Conservation (phyloP, 2,329 filamentous ascomycete species). For the Emergomyces pasteurianus region DNA sequence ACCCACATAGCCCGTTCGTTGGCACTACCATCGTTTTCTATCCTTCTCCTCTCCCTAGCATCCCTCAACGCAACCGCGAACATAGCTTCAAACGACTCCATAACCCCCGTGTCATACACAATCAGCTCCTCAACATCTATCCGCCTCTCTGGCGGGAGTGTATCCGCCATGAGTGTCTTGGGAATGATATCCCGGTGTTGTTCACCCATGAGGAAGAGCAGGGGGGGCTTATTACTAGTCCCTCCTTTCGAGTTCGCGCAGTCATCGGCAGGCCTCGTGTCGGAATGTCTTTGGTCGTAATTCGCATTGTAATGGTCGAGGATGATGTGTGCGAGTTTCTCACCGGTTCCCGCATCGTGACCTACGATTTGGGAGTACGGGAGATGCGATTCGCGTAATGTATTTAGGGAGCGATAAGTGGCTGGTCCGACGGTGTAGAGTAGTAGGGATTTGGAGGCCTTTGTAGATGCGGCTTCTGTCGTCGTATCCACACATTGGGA, state of each 20-base stretch:
- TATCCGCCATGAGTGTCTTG: conserved; percentile 54
- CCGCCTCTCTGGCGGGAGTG: conserved; percentile 37
- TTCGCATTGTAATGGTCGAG: conserved; percentile 57
- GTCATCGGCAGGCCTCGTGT: not conserved
- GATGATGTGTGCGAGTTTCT: conserved; percentile 66
- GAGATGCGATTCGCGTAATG: conserved; percentile 32
- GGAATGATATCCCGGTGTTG: conserved; percentile 84
- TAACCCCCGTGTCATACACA: conserved; percentile 77
- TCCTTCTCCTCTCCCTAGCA: not conserved
- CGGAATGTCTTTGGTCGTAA: conserved; percentile 9
- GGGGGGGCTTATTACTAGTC: conserved; percentile 39
- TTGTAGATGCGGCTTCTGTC: conserved; percentile 3
- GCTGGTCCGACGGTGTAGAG: conserved; percentile 40
- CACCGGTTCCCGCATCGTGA: conserved; percentile 73
- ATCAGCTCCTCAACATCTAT: conserved; percentile 67
- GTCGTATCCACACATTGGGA: not conserved
- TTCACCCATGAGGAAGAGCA: conserved; percentile 85
- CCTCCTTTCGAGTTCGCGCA: conserved; percentile 21
- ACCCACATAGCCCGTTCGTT: conserved; percentile 21
- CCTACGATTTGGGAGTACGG: conserved; percentile 56
- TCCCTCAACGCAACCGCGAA: conserved; percentile 43
- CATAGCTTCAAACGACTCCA: conserved; percentile 61
- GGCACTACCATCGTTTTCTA: conserved; percentile 12
- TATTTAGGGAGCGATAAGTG: conserved; percentile 52
- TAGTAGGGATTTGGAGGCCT: conserved; percentile 17